phyloP scores from a whole-genome alignment of 169 alveolate genomes.

The Theileria parva region DNA sequence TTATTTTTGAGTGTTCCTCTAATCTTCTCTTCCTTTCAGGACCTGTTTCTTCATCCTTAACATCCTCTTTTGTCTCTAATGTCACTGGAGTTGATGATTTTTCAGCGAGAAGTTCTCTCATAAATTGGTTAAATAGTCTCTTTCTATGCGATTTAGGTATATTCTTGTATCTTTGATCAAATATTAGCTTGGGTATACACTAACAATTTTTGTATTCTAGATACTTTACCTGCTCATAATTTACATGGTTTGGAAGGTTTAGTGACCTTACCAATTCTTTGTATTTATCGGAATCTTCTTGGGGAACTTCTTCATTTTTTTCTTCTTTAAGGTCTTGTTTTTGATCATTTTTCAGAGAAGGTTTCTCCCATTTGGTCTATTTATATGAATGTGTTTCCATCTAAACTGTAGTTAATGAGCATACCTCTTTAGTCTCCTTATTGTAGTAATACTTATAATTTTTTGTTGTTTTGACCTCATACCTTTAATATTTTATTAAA shows the following conservation, averaged over 20 bases:
- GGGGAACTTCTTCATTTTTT: conserved; percentile 27
- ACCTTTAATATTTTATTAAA: conserved; percentile 23
- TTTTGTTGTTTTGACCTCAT: conserved; percentile 57
- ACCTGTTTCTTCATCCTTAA: background rate
- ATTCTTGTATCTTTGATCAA: conserved; percentile 22
- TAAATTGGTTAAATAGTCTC: conserved; percentile 25
- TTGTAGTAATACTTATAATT: conserved; percentile 55
- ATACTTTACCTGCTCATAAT: conserved; percentile 36
- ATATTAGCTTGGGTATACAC: conserved; percentile 51
- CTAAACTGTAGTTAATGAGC: background rate
- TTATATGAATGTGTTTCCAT: background rate
- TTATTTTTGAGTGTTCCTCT: background rate
- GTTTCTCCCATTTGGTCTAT: conserved; percentile 57
- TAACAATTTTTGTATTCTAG: background rate
- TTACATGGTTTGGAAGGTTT: conserved; percentile 24
- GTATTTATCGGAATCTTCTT: conserved; percentile 27
- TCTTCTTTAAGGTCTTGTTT: conserved; percentile 37
- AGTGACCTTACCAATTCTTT: conserved; percentile 42
- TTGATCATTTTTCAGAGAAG: background rate
- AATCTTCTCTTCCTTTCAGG: conserved; percentile 12
- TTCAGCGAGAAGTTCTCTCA: conserved; percentile 49
- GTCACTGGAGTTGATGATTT: conserved; percentile 10
- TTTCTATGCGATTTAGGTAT: conserved; percentile 47
- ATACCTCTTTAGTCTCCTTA: conserved; percentile 53
- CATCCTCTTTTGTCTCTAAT: conserved; percentile 1